A percentile compares a stretch with the other conserved stretches of the same genome.
These are phyloP conservation scores for Penicillium argentinense DNA, from an alignment of 495 filamentous ascomycete genomes.

Conservation along the genomic window DNA sequence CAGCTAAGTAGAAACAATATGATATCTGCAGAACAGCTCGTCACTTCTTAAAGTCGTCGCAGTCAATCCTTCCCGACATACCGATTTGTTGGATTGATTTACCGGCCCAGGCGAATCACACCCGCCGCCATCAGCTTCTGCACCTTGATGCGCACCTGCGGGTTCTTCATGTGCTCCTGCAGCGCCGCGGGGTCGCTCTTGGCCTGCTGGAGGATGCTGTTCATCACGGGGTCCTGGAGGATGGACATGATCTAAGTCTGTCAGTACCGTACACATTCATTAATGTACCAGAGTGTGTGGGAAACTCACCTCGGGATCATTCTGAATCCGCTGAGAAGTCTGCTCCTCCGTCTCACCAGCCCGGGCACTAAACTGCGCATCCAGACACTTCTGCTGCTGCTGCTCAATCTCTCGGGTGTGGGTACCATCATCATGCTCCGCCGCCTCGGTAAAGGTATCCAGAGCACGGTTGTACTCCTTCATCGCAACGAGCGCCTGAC, in stretches of 20 bases:
- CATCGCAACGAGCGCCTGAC: slow-evolving; percentile 92
- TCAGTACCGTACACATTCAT: slow-evolving; percentile 29
- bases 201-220: slow-evolving; percentile 93
- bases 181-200: slow-evolving; percentile 90
- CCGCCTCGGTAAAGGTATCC: slow-evolving; percentile 82
- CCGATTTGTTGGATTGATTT: too few relatives aligned
- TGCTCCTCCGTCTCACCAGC: slow-evolving; percentile 97
- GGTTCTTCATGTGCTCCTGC: slow-evolving; percentile 95
- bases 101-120: slow-evolving; percentile 79
- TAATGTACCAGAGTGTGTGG: background rate
- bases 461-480: slow-evolving; percentile 93
- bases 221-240: slow-evolving; percentile 94
- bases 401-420: slow-evolving; percentile 89
- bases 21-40: slow-evolving; percentile 19
- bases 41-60: slow-evolving; percentile 24
- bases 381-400: slow-evolving; percentile 91
- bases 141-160: slow-evolving; percentile 77
- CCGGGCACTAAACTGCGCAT: slow-evolving; percentile 81
- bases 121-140: slow-evolving; percentile 91
- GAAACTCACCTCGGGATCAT: slow-evolving; percentile 81
- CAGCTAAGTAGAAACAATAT: background rate
- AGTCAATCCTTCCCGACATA: too few relatives aligned
- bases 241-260: slow-evolving; percentile 74
- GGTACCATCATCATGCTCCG: slow-evolving; percentile 73
- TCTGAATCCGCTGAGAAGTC: slow-evolving; percentile 86